Conservation (phyloP, 257 asterid genomes). For the Osmanthus fragrans region DNA sequence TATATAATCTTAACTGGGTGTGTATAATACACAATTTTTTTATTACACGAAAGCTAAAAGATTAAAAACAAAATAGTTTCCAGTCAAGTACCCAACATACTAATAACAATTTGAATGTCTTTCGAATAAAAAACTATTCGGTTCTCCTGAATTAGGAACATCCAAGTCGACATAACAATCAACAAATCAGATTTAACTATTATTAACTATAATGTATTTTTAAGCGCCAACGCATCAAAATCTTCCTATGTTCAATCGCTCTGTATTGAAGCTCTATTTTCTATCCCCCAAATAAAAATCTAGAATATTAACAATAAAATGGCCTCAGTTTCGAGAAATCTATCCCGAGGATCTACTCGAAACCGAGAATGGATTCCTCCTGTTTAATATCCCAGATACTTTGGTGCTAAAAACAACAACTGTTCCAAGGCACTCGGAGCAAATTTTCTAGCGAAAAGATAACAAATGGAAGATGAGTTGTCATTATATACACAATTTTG, state of each 20-base stretch:
- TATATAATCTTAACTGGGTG: too few species aligned
- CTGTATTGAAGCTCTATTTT: not conserved
- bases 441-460: constrained; percentile 61
- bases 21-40: too few species aligned
- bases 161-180: too few species aligned
- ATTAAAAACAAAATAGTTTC: too few species aligned
- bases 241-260: not conserved
- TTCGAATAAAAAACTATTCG: too few species aligned
- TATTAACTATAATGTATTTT: too few species aligned
- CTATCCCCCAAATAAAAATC: not conserved
- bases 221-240: not conserved
- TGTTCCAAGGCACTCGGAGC: constrained; percentile 56
- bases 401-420: constrained; percentile 51
- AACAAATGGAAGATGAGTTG: constrained; percentile 35
- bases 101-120: too few species aligned
- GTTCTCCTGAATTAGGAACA: too few species aligned
- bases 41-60: too few species aligned
- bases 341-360: too few species aligned
- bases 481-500: constrained; percentile 45
- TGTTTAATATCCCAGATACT: constrained; percentile 44
- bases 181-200: too few species aligned
- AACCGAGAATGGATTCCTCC: not conserved
- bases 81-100: too few species aligned
- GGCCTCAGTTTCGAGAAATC: not conserved
- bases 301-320: not conserved